Conservation (phyloP, 768 basidiomycete genomes). For the Tricholoma matsutake region DNA sequence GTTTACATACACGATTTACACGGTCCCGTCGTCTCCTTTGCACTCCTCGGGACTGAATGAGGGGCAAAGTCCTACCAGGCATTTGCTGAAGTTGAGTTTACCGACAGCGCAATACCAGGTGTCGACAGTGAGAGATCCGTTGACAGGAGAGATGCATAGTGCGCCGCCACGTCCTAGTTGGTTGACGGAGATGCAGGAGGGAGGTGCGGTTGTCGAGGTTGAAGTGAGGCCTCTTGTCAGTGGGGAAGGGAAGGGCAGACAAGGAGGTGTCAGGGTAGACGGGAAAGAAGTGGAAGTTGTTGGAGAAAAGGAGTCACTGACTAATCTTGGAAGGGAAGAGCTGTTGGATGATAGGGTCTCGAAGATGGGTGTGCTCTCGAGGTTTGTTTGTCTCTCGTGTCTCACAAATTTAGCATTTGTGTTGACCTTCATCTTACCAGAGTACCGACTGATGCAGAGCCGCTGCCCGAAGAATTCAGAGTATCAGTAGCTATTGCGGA, state of each 20-base stretch:
- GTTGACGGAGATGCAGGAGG: conserved; percentile 62
- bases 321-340: conserved; percentile 70
- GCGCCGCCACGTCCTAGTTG: conserved; percentile 69
- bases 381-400: conserved; percentile 42
- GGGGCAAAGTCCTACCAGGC: conserved; percentile 55
- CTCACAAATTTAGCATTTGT: conserved; percentile 1
- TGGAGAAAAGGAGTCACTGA: conserved; percentile 75
- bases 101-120: conserved; percentile 83
- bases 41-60: conserved; percentile 64
- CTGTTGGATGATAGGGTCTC: conserved; percentile 67
- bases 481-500: conserved; percentile 59
- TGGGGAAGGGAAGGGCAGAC: conserved; percentile 25
- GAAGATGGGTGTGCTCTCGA: conserved; percentile 64
- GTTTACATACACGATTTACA: conserved; percentile 59
- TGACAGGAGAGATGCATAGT: conserved; percentile 64
- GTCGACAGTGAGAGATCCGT: conserved; percentile 74
- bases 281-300: conserved; percentile 56
- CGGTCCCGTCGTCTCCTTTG: conserved; percentile 78
- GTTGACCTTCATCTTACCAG: conserved; percentile 29
- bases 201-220: conserved; percentile 48
- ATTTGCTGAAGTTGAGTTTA: conserved; percentile 72
- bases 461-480: conserved; percentile 58
- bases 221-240: conserved; percentile 45
- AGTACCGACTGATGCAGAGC: conserved; percentile 52
- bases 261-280: conserved; percentile 38